Base-by-base conservation (phyloP, 148 eudicot species). In the Nepenthes gracilis region DNA sequence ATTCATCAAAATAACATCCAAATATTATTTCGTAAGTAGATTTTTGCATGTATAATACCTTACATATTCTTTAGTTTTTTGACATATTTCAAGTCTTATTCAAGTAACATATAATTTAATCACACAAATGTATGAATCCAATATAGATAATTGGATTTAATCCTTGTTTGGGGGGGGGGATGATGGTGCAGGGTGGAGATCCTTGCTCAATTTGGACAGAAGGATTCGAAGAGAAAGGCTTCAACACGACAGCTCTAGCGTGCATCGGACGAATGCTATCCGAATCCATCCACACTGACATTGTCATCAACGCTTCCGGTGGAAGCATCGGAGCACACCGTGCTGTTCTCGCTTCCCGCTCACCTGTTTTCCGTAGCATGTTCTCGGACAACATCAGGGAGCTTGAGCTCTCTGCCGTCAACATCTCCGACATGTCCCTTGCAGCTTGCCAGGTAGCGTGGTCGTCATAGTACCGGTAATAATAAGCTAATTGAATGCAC, bases 311-410 rank as follows among this genome's bases (percentile, higher is more conserved):
- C 57, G 83, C 96, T 12, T 74, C 87, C 0, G 75, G 81, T n/a
- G 89, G 96, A 6, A 72, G 73, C 69, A 64, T 84, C 9, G 68
- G 78, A 51, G 96, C 96, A 33, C 98, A 93, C 69, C 87, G 96
- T 1, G 95, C 98, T 2, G 74, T 93, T 58, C 85, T 93, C 7
- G 96, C 91, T 5, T 69, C 96, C 37, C 69, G 95, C 0, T 93
- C 98, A 2, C 88, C 96, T 2, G 96, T 88, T 2, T 88, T 93
- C 64, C 81, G 75, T 36, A 80, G 75, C 85, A 93, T 93, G 96
- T 93, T 93, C 69, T 83, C 85, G 1, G 87, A 86, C 67, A 66
- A 93, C 72, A 92, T 91, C 37, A 85, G 74, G 68, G 96, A 87
- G 69, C 84, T 80, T 57, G 90, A 80, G 69, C 65, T 70, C 2